Conservation (phyloP, 1,284 basidiomycete genomes). For the Ceratobasidium sp. region DNA sequence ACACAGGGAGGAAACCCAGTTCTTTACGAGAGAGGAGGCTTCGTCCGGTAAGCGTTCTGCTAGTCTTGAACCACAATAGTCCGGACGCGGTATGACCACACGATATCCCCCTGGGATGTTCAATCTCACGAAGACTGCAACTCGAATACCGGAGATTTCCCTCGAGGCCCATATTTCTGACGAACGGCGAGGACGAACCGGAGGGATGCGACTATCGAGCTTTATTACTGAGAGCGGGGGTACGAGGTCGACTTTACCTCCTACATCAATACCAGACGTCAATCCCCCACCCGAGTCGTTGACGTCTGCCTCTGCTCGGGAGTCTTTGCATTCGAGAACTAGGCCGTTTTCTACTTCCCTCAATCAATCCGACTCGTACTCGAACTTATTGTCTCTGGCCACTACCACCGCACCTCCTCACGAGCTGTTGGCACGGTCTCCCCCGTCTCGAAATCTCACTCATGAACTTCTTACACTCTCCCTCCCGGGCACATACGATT, state of each 20-base stretch:
- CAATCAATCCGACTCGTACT: slow-evolving; percentile 1
- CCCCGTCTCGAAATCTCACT: background rate
- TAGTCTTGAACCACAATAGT: background rate
- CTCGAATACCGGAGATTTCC: slow-evolving; percentile 14
- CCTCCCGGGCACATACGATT: slow-evolving; percentile 33
- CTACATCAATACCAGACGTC: background rate
- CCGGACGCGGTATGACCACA: slow-evolving; percentile 36
- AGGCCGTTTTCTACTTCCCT: background rate
- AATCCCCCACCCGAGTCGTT: background rate
- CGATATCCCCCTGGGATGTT: slow-evolving; percentile 43
- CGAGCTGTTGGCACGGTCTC: background rate
- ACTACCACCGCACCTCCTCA: slow-evolving; percentile 8
- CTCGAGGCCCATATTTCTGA: background rate
- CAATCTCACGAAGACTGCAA: slow-evolving; percentile 37
- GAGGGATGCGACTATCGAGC: slow-evolving; percentile 19
- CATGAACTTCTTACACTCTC: slow-evolving; percentile 30
- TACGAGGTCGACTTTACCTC: background rate
- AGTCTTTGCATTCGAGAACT: background rate
- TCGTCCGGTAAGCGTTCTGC: background rate
- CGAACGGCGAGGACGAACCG: background rate
- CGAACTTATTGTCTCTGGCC: slow-evolving; percentile 23
- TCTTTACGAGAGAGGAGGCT: background rate
- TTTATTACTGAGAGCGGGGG: slow-evolving; percentile 28
- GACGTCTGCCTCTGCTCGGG: background rate
- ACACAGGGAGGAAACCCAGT: slow-evolving; percentile 4